Percentiles rank a stretch among this genome's conserved stretches.
Evolutionary conservation across 495 filamentous ascomycete species (phyloP).

Genomic region (Neurospora sp.): DNA sequence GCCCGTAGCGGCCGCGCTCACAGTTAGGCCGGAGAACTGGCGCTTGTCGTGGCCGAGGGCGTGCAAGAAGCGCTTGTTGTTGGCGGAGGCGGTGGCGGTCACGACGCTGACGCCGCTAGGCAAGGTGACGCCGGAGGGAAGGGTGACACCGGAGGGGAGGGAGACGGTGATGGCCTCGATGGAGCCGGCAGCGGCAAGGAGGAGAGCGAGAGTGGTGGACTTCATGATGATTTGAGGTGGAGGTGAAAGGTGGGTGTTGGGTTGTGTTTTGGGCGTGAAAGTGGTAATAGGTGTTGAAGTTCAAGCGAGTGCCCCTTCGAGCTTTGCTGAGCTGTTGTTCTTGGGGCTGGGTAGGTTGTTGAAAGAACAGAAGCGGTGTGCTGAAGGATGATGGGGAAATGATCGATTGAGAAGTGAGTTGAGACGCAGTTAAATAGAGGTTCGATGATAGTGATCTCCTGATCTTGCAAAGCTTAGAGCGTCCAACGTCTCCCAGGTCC

Average conservation of each 20-base stretch:
- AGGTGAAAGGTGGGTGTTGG: not conserved
- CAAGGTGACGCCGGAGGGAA: constrained; percentile 16
- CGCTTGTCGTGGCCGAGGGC: not conserved
- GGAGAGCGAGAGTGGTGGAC: not conserved
- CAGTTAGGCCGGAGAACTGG: not conserved
- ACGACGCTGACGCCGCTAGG: constrained; percentile 23
- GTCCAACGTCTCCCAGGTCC: not conserved
- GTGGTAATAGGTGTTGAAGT: not conserved
- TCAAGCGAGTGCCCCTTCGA: not conserved
- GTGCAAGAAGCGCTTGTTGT: constrained; percentile 2
- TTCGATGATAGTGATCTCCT: not conserved
- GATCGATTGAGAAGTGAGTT: not conserved
- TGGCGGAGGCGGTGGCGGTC: constrained; percentile 5
- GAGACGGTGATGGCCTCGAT: constrained; percentile 3
- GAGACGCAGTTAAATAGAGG: not conserved
- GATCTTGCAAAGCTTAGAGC: not conserved
- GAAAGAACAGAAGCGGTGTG: not conserved
- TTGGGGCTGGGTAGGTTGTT: not conserved
- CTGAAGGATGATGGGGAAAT: not conserved
- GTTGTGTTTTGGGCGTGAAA: not conserved
- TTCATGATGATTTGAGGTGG: not conserved
- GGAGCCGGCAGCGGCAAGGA: not conserved
- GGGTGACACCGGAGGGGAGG: constrained; percentile 16
- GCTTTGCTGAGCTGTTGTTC: not conserved
- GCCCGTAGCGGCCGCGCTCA: not conserved